Evolutionary conservation across 1,284 basidiomycete species (phyloP).

Genomic region (Trichosporon sp.): DNA sequence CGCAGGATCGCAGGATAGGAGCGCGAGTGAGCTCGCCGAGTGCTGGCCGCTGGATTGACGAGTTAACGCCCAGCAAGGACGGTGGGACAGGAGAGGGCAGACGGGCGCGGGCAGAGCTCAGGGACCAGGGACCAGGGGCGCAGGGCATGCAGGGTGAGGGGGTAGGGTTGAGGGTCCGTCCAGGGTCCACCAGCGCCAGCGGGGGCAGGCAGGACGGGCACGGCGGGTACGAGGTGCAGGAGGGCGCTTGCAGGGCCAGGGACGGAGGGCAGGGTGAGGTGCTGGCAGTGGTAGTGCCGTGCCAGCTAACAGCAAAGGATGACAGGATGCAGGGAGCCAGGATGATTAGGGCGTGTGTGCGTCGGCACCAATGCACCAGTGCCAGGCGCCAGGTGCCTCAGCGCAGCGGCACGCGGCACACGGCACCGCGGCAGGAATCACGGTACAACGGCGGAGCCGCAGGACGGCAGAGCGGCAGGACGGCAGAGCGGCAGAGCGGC

Average conservation of each 20-base stretch:
- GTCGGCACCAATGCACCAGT: background rate
- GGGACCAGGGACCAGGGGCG: background rate
- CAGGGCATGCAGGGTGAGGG: background rate
- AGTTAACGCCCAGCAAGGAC: background rate
- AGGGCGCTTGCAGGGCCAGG: background rate
- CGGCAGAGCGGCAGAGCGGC: background rate
- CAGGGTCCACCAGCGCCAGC: background rate
- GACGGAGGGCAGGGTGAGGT: background rate
- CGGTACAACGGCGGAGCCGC: background rate
- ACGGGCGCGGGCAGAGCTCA: background rate
- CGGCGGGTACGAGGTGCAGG: no score
- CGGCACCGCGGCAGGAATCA: no score
- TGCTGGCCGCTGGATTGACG: background rate
- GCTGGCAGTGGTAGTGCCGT: background rate
- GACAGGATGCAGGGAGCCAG: background rate
- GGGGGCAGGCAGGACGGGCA: background rate
- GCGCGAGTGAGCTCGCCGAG: background rate
- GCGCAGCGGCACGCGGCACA: no score
- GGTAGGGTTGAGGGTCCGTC: background rate
- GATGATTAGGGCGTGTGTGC: background rate
- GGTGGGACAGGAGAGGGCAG: background rate
- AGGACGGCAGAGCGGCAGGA: background rate
- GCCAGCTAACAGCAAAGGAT: background rate
- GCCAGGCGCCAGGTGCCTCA: background rate
- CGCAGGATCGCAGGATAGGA: background rate